Base-by-base conservation (phyloP, 495 filamentous ascomycete species). In the Daldinia vernicosa region DNA sequence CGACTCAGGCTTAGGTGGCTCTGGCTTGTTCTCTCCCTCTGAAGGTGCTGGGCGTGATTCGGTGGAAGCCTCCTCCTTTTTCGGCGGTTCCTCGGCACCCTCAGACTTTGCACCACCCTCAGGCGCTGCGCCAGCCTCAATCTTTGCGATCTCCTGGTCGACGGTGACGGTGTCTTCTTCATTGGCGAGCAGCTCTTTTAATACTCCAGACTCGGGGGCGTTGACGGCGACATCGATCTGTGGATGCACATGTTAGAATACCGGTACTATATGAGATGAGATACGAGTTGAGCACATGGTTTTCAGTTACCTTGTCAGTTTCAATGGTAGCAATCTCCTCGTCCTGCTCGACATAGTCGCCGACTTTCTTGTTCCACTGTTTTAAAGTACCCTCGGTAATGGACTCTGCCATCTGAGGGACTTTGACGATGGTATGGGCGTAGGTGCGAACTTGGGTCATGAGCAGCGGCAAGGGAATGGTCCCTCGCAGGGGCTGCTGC, bases 301-400 rank as follows among this genome's bases (percentile, higher is more conserved):
- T 17, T 45, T 3, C n/a, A 2, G 68, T 53, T 85, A 94, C 94
- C 92, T 99, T 99, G 86, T 99, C 96, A n/a, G 95, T 99, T 81
- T 99, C 95, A 77, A 99, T 99, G 35, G 96, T 97, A 30, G 95
- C 96, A 77, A 99, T 95, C 79, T 98, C 96, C 80, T 99, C 96
- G 76, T 98, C 96, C 76, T 90, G 90, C 83, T 95, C 92, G 15
- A 99, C 94, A 74, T 87, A 95, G 82, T 99, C 96, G 62, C 95
- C 95, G 77, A 97, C 84, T 82, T 97, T 89, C 87, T 98, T 98
- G 66, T 88, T 91, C 84, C 92, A 99, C 75, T 97, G 93, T 83
- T 97, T 98, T 77, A 99, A 80, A 19, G 96, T 98, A 60, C 95
- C 95, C 80, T 99, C 95, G 43, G 93, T 96, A 78, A 99, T 98